Conservation (phyloP, 176 grass and related monocot genomes). For the Ensete ventricosum region DNA sequence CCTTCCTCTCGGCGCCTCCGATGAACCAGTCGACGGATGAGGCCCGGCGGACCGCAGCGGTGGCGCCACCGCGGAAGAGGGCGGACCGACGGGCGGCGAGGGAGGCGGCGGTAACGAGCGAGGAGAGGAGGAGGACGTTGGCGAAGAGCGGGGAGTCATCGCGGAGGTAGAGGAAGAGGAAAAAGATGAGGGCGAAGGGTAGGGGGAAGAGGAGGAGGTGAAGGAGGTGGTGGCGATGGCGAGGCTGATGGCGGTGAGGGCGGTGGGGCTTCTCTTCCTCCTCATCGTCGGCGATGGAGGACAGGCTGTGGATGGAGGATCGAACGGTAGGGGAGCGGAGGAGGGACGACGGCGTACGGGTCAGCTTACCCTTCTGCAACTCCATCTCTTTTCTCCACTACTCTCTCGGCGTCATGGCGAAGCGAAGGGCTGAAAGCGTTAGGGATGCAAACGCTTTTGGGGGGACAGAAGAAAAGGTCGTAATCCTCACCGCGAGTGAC, state of each 20-base stretch:
- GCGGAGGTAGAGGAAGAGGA: conserved; percentile 14
- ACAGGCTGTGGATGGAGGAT: conserved; percentile 13
- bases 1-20: conserved; percentile 3
- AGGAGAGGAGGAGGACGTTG: conserved; percentile 15
- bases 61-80: background rate
- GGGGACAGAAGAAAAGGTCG: background rate
- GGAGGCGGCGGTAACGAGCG: conserved; percentile 2
- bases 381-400: background rate
- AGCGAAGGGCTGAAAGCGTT: background rate
- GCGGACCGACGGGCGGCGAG: background rate
- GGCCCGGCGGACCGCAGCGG: background rate
- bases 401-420: background rate
- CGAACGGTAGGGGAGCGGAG: conserved; percentile 8
- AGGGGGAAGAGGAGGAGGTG: conserved; percentile 4
- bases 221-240: background rate
- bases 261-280: conserved; percentile 17
- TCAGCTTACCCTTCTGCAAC: conserved; percentile 12
- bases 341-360: conserved; percentile 3
- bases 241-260: background rate
- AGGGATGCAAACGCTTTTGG: background rate
- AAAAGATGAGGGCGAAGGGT: background rate
- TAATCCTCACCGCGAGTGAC: background rate
- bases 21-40: conserved; percentile 19
- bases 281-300: conserved; percentile 5
- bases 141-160: background rate